Evolutionary conservation across 2,329 filamentous ascomycete species (phyloP).

Genomic region (Dendrostoma leiphaemia): DNA sequence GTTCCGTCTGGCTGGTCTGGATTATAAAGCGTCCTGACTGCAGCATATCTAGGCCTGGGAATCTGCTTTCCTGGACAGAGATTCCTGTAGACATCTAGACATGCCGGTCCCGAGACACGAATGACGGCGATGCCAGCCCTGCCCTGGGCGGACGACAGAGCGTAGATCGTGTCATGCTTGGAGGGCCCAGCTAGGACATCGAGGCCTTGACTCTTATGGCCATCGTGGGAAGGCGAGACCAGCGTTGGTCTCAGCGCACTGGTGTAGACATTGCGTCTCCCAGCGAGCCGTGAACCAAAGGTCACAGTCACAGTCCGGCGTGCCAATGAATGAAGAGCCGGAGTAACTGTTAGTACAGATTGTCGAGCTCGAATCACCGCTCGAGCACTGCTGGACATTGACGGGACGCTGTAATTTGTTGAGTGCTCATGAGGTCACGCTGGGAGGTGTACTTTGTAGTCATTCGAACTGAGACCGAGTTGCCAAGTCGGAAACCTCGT

Average conservation of each 20-base stretch:
- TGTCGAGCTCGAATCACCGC: slow-evolving; percentile 12
- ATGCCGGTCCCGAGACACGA: slow-evolving; percentile 78
- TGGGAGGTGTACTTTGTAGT: no score
- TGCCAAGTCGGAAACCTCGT: no score
- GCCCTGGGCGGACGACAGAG: slow-evolving; percentile 82
- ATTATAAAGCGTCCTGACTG: slow-evolving; percentile 71
- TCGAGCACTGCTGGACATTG: slow-evolving; percentile 19
- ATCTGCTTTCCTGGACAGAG: slow-evolving; percentile 47
- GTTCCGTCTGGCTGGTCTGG: slow-evolving; percentile 28
- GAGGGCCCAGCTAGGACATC: slow-evolving; percentile 9
- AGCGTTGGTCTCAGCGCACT: not conserved
- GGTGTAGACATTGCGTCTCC: not conserved
- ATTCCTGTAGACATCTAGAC: slow-evolving; percentile 56
- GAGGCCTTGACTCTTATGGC: not conserved
- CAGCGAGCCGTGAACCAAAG: not conserved
- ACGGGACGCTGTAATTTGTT: not conserved
- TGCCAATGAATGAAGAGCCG: not conserved
- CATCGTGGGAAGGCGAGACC: not conserved
- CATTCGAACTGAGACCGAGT: no score
- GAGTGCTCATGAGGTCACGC: not conserved
- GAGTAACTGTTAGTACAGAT: not conserved
- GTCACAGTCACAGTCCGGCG: not conserved
- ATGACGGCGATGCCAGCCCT: slow-evolving; percentile 89
- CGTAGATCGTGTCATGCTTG: slow-evolving; percentile 74
- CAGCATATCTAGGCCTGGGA: slow-evolving; percentile 57